phyloP scores from a whole-genome alignment of 768 basidiomycete genomes.

The Tricholoma sp. region DNA sequence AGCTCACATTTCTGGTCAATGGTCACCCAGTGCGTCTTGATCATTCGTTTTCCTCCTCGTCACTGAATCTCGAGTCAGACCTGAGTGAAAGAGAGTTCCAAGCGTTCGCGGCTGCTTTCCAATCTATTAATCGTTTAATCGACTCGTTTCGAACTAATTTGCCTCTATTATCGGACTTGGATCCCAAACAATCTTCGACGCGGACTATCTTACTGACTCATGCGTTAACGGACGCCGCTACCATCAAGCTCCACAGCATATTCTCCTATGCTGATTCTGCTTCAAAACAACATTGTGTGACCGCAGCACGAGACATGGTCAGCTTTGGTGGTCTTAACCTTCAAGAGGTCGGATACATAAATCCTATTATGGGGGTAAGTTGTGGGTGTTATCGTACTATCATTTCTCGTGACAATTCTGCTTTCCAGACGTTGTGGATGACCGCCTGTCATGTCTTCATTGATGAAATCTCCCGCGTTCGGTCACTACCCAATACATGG shows the following conservation, averaged over 20 bases:
- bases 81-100: conserved; percentile 36
- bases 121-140: conserved; percentile 41
- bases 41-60: not conserved
- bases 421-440: conserved; percentile 40
- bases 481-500: conserved; percentile 29
- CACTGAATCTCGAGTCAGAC: conserved; percentile 23
- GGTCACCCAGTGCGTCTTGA: conserved; percentile 33
- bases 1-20: conserved; percentile 46
- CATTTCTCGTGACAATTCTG: conserved; percentile 5
- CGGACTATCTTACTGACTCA: conserved; percentile 41
- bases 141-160: conserved; percentile 33
- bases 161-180: conserved; percentile 26
- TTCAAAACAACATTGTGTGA: conserved; percentile 40
- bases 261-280: conserved; percentile 38
- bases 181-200: conserved; percentile 27
- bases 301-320: conserved; percentile 39
- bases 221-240: conserved; percentile 42
- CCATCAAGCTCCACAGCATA: conserved; percentile 46
- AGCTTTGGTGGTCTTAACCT: conserved; percentile 33
- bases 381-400: conserved; percentile 4
- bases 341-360: conserved; percentile 35
- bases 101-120: conserved; percentile 39
- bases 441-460: conserved; percentile 42
- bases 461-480: conserved; percentile 39
- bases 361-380: conserved; percentile 51